Conservation (phyloP, 2,329 filamentous ascomycete genomes). For the Nemania abortiva region DNA sequence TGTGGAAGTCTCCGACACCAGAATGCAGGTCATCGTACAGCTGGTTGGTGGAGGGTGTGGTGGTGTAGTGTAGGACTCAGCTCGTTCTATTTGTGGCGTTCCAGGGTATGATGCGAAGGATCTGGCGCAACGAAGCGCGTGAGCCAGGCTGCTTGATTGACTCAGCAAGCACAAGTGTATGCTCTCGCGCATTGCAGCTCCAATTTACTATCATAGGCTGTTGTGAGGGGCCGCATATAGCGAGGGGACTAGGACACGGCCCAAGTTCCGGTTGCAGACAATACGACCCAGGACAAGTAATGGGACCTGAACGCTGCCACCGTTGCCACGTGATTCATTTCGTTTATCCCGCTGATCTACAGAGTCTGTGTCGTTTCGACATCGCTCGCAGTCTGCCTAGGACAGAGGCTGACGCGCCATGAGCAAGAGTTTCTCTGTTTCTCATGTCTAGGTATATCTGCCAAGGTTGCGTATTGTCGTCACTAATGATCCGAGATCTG, state of each 20-base stretch:
- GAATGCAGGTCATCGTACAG: constrained; percentile 24
- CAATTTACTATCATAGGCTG: constrained; percentile 29
- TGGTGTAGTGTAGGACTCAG: constrained; percentile 37
- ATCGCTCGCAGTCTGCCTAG: background rate
- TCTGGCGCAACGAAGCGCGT: constrained; percentile 28
- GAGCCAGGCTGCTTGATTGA: constrained; percentile 26
- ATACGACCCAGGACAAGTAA: constrained; percentile 27
- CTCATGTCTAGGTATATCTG: constrained; percentile 35
- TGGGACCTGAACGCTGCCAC: constrained; percentile 21
- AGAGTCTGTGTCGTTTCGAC: constrained; percentile 13
- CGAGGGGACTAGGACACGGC: constrained; percentile 3
- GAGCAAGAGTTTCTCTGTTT: constrained; percentile 40
- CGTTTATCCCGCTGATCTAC: constrained; percentile 32
- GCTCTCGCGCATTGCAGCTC: constrained; percentile 27
- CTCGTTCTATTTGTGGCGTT: constrained; percentile 42
- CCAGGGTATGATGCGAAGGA: constrained; percentile 34
- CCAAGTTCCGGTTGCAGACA: constrained; percentile 27
- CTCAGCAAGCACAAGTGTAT: constrained; percentile 13
- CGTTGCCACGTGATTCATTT: constrained; percentile 33
- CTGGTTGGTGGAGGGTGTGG: constrained; percentile 36
- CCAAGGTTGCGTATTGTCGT: constrained; percentile 42
- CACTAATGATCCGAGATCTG: constrained; percentile 47
- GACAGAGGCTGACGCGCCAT: background rate
- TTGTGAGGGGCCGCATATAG: constrained; percentile 27
- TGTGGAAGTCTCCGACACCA: constrained; percentile 31